Evolutionary conservation across 208 protist species (phyloP), one percentile per base, ranked within the genome.

Genomic region (Trypanosoma mega): DNA sequence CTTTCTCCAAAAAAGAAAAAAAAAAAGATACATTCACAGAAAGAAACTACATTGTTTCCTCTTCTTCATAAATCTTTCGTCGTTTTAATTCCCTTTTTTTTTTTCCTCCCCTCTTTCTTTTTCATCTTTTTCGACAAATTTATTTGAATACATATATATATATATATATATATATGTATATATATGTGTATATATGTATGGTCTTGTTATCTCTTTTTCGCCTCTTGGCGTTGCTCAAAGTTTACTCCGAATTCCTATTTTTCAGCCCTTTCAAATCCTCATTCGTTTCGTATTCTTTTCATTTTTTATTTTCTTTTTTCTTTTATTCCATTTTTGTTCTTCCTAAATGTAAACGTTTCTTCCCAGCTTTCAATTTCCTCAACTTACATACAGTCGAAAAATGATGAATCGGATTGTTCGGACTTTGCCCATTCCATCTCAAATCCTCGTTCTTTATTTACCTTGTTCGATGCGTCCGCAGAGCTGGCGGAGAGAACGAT

Each of bases 341-440:
- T 39, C 12, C 12, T 39, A 6, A 39, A 39, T 39, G 34, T 39
- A 39, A 39, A 39, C 34, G 30, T 27, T 51, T 51, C 23, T 16
- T 52, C 29, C 23, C 26, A n/a, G n/a, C 29, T 52, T 30, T 33
- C 14, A 6, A 30, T 51, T 33, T 16, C 26, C 16, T 45, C 54
- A 6, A 24, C 11, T 21, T 66, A 66, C 4, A 66, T 41, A 26
- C 50, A 34, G 5, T 66, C 49, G 41, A 66, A 66, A 31, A 66
- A 66, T 11, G 37, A 31, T 24, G 18, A 20, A 18, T 56, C 34
- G 8, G 43, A 21, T 2, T 51, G 12, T 21, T 39, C 27, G 3
- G 60, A 21, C 9, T 51, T 66, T 14, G 41, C 20, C 60, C 60
- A 66, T 27, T 66, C 60, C 60, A 66, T 66, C n/a, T 50, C 49